Base-by-base conservation (phyloP, 495 filamentous ascomycete species). In the Acidiella bohemica region DNA sequence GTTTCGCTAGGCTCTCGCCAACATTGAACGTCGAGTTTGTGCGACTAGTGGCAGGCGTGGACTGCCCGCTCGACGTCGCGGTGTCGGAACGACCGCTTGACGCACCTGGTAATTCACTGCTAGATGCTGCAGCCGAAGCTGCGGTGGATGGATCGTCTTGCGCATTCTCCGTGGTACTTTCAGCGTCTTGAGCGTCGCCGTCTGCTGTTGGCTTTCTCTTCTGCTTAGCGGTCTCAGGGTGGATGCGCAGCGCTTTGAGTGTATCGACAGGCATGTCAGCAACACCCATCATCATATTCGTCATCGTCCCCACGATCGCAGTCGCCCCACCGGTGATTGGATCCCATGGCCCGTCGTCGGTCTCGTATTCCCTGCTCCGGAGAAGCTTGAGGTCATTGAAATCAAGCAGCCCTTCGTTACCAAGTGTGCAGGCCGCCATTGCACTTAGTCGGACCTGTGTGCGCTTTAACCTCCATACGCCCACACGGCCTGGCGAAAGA, bases 241-340 rank as follows among this genome's bases (percentile, higher is more conserved):
- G 71, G 44, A 83, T 76, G 13, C 53, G 58, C 8, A 69, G 47
- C 11, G 61, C 58, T 39, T 60, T 65, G 8, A 71, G 36, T 6
- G 93, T 70, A 12, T 80, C 80, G 11, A 70, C 64, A 0, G 88
- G 87, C 17, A 95, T 72, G 47, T 92, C 84, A 4, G 80, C 81
- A 22, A 87, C 63, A 0, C 84, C 85, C 68, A 88, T 81, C 52
- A 80, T 68, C 34, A 96, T 71, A 42, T 67, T 78, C 12, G 75
- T 67, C 25, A 84, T 64, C 6, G 84, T 81, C 4, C 84, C 84
- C 11, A 88, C 62, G 2, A 94, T 57, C 0, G 84, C 80, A 13
- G 76, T 73, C 1, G 82, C 74, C n/a, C 50, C 60, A 25, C 61
- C 61, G 4, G 58, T 51, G 39, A 64, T 54, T 0, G 61, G 61